Evolutionary conservation across 2,329 filamentous ascomycete species (phyloP), one percentile per base, ranked within the genome.

Genomic region (Calonectria multiphialidica): DNA sequence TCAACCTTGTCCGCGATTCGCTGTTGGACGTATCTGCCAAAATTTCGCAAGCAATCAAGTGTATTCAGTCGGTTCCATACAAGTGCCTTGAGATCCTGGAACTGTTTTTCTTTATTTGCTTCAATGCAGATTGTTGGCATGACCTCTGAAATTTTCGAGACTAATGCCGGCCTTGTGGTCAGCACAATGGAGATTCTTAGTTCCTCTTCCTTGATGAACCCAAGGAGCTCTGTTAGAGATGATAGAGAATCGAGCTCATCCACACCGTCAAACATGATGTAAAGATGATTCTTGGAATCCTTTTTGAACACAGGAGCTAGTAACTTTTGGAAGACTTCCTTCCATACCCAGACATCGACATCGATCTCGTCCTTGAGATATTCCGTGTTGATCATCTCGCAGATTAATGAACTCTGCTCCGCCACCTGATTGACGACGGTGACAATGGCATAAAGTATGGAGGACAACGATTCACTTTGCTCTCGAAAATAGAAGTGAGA

Each of bases 401-500:
- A 82, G 1, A 83, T 77, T 0, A 71, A 70, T 0, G 72, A 71
- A 49, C 81, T 81, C 8, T 79, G 74, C 21, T 81, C 81, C 0
- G 79, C 81, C 2, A 84, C 74, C 5, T 83, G 83, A 3, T 81
- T 76, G 5, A 80, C 74, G 10, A 80, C 68, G 0, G 77, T 80
- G 3, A 79, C 71, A 3, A 84, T 33, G 1, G 78, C 81, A 18
- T 75, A 78, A 5, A 78, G 13, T 2, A 82, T 74, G 0, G 71
- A 72, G 0, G 74, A 76, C 7, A 80, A 65, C 35, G 77, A 79
- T 8, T 76, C 66, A 7, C 79, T 72, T 21, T 84, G 82, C 42
- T 84, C 82, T 2, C 81, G 80, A 67, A 84, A 84, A 61, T 83
- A 84, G 66, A 83, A 85, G 44, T 84, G 81, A 0, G 80, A 74